These are phyloP conservation scores for Lipomyces orientalis DNA, from an alignment of 805 yeast genomes.

Conservation along the genomic window DNA sequence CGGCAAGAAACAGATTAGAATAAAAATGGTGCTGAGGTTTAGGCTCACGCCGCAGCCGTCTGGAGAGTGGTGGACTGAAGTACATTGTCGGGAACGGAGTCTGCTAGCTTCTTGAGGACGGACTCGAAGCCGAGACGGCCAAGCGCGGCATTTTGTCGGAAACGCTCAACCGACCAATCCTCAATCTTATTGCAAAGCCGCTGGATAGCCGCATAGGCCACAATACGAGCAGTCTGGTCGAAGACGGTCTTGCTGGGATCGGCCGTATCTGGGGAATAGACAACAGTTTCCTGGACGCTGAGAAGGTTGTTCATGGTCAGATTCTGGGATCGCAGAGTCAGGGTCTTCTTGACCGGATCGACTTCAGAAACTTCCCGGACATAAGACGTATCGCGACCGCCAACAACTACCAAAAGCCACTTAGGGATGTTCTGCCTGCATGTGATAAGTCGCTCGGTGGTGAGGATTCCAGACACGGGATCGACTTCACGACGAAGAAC, in stretches of 20 bases:
- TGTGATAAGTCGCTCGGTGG: conserved; percentile 86
- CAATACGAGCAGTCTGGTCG: conserved; percentile 82
- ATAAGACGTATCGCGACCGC: conserved; percentile 73
- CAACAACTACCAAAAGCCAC: conserved; percentile 77
- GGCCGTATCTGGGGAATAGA: conserved; percentile 69
- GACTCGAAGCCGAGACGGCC: conserved; percentile 87
- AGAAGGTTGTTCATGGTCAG: conserved; percentile 78
- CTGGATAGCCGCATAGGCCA: conserved; percentile 76
- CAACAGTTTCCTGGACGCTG: conserved; percentile 85
- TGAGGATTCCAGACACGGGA: conserved; percentile 57
- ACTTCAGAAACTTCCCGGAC: conserved; percentile 90
- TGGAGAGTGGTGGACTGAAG: conserved; percentile 3
- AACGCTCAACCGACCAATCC: conserved; percentile 89
- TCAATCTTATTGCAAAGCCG: conserved; percentile 81
- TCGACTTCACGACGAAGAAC: conserved; percentile 75
- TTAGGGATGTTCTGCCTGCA: conserved; percentile 84
- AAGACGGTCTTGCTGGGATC: conserved; percentile 60
- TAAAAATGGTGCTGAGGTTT: neutral
- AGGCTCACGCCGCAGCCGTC: neutral
- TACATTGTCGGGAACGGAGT: conserved; percentile 36
- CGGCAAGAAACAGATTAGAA: no score
- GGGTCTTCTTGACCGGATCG: conserved; percentile 65
- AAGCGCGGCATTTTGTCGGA: conserved; percentile 80
- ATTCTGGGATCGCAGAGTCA: conserved; percentile 84
- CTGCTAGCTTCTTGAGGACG: conserved; percentile 57